Base-by-base conservation (phyloP, 805 yeast species). In the Blastobotrys robertii region DNA sequence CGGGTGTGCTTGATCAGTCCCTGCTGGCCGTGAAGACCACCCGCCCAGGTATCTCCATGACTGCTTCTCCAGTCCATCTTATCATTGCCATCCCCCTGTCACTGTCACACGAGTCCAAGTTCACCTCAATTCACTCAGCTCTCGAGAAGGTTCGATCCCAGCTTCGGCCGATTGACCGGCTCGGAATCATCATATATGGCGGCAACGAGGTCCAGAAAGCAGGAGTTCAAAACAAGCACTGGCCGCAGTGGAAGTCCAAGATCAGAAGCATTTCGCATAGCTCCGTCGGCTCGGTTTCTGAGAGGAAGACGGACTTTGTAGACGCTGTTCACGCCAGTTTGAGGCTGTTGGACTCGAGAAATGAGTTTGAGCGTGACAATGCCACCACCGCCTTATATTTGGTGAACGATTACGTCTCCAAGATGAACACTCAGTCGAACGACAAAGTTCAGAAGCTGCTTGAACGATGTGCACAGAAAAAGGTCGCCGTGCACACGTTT, bases 401-500 rank as follows among this genome's bases (percentile, higher is more conserved):
- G 25, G 25, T 19, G 6, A 19, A 19, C 6, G 25, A 19, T 6
- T 19, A 19, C 25, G 25, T 19, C 25, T 19, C 25, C 25, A 19
- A 19, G 25, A 19, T 19, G 25, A 33, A 33, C 8, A 15, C 15
- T 6, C 13, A 33, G 15, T 13, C 35, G 2, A 33, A 12, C 8
- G 35, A 19, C 25, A 19, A 19, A 6, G 19, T 9, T 15, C 19
- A 16, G 40, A 28, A 12, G 4, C 12, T 13, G 7, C 25, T 32
- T n/a, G 34, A 25, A 32, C 37, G 19, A 29, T 14, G 30, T 29
- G 34, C 15, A 3, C 16, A 25, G 12, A 30, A 11, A 6, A 30
- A 35, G 9, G 39, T 51, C 16, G 34, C 37, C 8, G 38, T 54
- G 10, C 50, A 54, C 36, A 34, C 54, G 2, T 54, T 54, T 41